A percentile compares a stretch with the other conserved stretches of the same genome.
phyloP scores from a whole-genome alignment of 2,329 filamentous ascomycete genomes.

The Cladophialophora psammophila region DNA sequence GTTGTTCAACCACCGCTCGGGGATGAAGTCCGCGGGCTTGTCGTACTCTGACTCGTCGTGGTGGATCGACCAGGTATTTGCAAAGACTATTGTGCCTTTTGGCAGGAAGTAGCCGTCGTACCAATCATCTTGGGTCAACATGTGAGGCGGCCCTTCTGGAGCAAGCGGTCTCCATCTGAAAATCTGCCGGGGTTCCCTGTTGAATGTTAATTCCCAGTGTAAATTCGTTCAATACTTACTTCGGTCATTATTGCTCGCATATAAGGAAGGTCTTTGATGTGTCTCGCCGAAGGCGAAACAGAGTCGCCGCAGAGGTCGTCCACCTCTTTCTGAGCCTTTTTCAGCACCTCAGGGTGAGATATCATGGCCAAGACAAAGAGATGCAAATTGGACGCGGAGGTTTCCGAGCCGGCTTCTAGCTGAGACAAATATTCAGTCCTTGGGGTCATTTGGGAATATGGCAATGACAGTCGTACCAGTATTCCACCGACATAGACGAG shows the following conservation, averaged over 20 bases:
- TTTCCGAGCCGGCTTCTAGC: conserved; percentile 39
- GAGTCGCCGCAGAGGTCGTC: conserved; percentile 58
- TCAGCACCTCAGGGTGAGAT: conserved; percentile 55
- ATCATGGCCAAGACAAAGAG: conserved; percentile 31
- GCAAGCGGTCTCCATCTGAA: conserved; percentile 47
- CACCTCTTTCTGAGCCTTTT: conserved; percentile 56
- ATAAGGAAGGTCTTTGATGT: conserved; percentile 61
- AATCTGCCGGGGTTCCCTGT: conserved; percentile 22
- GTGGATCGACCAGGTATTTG: conserved; percentile 37
- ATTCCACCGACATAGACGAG: conserved; percentile 22
- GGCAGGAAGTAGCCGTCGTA: conserved; percentile 38
- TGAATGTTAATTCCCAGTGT: background rate
- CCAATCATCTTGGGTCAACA: conserved; percentile 34
- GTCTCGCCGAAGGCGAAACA: conserved; percentile 58
- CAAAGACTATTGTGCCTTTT: conserved; percentile 33
- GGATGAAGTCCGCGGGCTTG: conserved; percentile 18
- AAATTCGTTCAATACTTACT: background rate
- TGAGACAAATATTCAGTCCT: conserved; percentile 43
- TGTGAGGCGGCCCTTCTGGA: conserved; percentile 40
- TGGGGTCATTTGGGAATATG: background rate
- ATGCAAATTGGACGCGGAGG: conserved; percentile 33
- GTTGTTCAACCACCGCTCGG: conserved; percentile 30
- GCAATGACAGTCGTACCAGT: conserved; percentile 16
- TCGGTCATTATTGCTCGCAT: conserved; percentile 47
- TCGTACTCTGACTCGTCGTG: conserved; percentile 34